Conservation (phyloP, 2,329 filamentous ascomycete species). For the Fusarium stilboides region DNA sequence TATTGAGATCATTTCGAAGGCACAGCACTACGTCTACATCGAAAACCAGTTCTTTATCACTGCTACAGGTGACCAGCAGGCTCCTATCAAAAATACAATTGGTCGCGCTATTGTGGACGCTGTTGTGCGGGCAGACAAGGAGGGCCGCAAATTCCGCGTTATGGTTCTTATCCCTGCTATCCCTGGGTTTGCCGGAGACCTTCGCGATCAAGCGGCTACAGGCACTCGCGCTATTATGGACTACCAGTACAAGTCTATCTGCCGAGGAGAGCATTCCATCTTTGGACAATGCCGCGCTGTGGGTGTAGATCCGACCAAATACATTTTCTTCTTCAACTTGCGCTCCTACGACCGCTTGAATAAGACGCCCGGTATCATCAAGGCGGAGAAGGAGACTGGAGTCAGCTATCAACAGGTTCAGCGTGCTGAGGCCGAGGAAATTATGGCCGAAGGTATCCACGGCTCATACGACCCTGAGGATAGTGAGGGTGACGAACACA, state of each 20-base stretch:
- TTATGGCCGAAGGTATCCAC: slow-evolving; percentile 83
- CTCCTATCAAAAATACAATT: slow-evolving; percentile 88
- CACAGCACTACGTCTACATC: slow-evolving; percentile 95
- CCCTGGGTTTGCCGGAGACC: slow-evolving; percentile 93
- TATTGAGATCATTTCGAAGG: slow-evolving; percentile 85
- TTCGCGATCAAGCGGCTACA: slow-evolving; percentile 84
- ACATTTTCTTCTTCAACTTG: slow-evolving; percentile 96
- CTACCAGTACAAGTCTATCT: slow-evolving; percentile 97
- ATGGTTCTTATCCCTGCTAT: slow-evolving; percentile 93
- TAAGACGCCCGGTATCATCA: slow-evolving; percentile 79
- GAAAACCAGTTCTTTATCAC: slow-evolving; percentile 99
- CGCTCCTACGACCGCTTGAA: slow-evolving; percentile 94
- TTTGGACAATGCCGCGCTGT: slow-evolving; percentile 81
- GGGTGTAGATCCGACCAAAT: slow-evolving; percentile 82
- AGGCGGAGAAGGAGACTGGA: slow-evolving; percentile 85
- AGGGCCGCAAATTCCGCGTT: slow-evolving; percentile 88
- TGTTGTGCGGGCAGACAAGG: slow-evolving; percentile 83
- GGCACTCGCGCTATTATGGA: slow-evolving; percentile 98
- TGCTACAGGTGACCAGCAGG: slow-evolving; percentile 89
- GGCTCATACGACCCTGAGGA: slow-evolving; percentile 64
- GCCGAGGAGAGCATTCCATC: slow-evolving; percentile 91
- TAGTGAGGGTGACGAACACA: slow-evolving; percentile 64
- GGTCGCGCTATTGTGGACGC: slow-evolving; percentile 93
- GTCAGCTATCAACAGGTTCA: slow-evolving; percentile 90
- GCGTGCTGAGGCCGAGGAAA: slow-evolving; percentile 87